Base-by-base conservation (phyloP, 169 alveolate genomes). In the Pseudocohnilembus persalinus region DNA sequence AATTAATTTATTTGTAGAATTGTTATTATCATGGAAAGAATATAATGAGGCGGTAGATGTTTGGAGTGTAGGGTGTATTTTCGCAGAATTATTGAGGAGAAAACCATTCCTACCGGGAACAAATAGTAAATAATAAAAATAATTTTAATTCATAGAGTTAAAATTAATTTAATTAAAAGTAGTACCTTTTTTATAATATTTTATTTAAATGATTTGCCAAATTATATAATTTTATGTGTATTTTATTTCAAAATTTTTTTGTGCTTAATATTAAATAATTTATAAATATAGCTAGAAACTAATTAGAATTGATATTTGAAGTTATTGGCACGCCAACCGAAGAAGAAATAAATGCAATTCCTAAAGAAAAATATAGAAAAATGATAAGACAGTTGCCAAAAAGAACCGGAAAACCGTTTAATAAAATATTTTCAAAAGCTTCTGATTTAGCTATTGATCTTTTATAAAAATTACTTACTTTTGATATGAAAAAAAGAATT, bases 11-110 rank as follows among this genome's bases (percentile, higher is more conserved):
- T n/a, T n/a, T n/a, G n/a, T n/a, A n/a, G 98, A 95, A 82, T 81
- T 96, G 31, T 83, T 96, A 28, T 82, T 94, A 73, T 90, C 96
- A n/a, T 91, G 94, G 82, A 92, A 94, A 80, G 90, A 90, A 11
- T 96, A 94, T 78, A 90, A 94, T 26, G 88, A 91, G 4, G 95
- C 95, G 26, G 89, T 95, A 1, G 98, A 93, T 83, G 90, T 93
- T 29, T 96, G 98, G 97, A 92, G 97, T 0, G 94, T 94, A 0
- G 98, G 98, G 11, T 96, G 98, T 72, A 94, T 96, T 78, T 90
- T 96, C 82, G 97, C 97, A 32, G 98, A 96, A 88, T 88, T 96
- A 84, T 85, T 96, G 29, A 89, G 91, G 74, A 90, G 98, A 65
- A 91, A 92, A 75, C 97, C 97, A 0, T 76, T 96, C 74, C 90